These are phyloP conservation scores for Dryas octopetala DNA, from an alignment of 306 rosid species.

Conservation along the genomic window DNA sequence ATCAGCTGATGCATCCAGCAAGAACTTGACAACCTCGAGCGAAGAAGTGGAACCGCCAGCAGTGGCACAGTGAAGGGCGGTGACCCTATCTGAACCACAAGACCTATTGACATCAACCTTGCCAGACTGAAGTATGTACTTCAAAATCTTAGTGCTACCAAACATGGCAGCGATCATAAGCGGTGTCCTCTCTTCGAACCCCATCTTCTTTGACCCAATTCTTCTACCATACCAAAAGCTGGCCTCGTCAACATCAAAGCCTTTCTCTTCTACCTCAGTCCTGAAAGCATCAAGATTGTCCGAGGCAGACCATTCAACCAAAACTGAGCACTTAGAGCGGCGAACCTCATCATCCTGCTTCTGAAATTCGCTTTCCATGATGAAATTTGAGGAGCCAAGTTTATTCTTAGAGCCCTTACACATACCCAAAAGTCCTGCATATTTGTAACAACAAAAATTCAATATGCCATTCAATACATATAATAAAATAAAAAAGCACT, in stretches of 20 bases:
- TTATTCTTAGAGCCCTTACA: conserved; percentile 65
- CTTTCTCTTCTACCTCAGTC: conserved; percentile 66
- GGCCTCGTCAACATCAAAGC: conserved; percentile 55
- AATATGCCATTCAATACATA: conserved; percentile 23
- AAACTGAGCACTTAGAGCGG: conserved; percentile 36
- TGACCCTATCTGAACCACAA: conserved; percentile 75
- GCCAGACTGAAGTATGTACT: conserved; percentile 55
- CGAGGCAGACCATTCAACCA: conserved; percentile 83
- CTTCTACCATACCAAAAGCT: conserved; percentile 91
- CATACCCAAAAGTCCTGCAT: conserved; percentile 68
- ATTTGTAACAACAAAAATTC: conserved; percentile 22
- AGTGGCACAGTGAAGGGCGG: conserved; percentile 92
- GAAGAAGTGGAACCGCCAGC: conserved; percentile 76
- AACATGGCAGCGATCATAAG: conserved; percentile 91
- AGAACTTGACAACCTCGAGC: conserved; percentile 64
- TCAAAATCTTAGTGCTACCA: conserved; percentile 70
- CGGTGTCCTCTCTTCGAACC: conserved; percentile 80
- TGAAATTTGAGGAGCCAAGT: conserved; percentile 39
- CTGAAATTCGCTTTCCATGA: conserved; percentile 65
- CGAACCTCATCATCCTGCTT: conserved; percentile 41
- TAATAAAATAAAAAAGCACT: neutral
- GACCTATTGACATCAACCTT: conserved; percentile 69
- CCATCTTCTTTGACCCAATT: conserved; percentile 92
- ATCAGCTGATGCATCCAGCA: conserved; percentile 77
- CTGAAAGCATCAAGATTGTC: conserved; percentile 73